Evolutionary conservation across 1,139 yeast species (phyloP).

Genomic region (Debaryomyces sp.): DNA sequence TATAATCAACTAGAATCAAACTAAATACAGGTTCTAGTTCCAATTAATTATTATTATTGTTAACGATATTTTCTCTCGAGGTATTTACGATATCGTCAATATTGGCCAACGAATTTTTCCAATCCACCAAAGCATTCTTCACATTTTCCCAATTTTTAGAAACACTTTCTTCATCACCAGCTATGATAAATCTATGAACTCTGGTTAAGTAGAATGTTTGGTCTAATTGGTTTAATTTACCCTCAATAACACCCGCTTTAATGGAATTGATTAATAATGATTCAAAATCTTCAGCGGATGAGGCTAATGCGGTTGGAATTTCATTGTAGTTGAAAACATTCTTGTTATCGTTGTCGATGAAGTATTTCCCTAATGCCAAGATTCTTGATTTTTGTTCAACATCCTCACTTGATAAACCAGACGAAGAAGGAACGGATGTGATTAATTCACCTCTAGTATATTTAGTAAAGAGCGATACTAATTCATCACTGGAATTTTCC

Average conservation of each 20-base stretch:
- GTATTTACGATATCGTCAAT: slow-evolving; percentile 47
- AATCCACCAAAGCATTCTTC: slow-evolving; percentile 37
- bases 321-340: slow-evolving; percentile 40
- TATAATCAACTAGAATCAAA: background rate
- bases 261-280: slow-evolving; percentile 46
- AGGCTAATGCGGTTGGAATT: slow-evolving; percentile 33
- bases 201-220: slow-evolving; percentile 47
- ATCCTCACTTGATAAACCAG: slow-evolving; percentile 19
- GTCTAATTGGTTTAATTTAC: slow-evolving; percentile 50
- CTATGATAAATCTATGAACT: slow-evolving; percentile 46
- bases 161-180: slow-evolving; percentile 36
- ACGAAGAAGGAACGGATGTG: slow-evolving; percentile 13
- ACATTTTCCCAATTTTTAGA: slow-evolving; percentile 39
- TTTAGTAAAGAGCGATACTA: slow-evolving; percentile 31
- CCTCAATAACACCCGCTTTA: slow-evolving; percentile 49
- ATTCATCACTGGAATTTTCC: slow-evolving; percentile 22
- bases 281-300: slow-evolving; percentile 42
- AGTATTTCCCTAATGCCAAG: slow-evolving; percentile 45
- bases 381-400: slow-evolving; percentile 40
- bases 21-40: background rate
- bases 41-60: slow-evolving; percentile 20
- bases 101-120: slow-evolving; percentile 45
- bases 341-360: slow-evolving; percentile 29
- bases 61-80: slow-evolving; percentile 49
- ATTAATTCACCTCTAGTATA: slow-evolving; percentile 42